Evolutionary conservation across 75 land plant species (phyloP), one percentile per base, ranked within the genome.

Genomic region (Sequoiadendron giganteum): DNA sequence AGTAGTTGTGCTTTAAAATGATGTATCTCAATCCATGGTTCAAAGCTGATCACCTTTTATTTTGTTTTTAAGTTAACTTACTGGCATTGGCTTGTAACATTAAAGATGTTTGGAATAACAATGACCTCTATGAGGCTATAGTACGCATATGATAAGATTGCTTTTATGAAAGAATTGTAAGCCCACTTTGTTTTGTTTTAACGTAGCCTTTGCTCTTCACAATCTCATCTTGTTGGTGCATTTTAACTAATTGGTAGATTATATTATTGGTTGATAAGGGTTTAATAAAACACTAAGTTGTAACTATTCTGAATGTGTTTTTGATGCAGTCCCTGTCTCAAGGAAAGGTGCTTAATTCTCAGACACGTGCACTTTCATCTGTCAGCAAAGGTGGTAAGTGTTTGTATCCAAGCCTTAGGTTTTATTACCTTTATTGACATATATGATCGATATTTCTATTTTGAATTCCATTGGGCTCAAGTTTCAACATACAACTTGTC

Each of bases 361-460:
- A 10, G 11, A 45, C 49, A 1, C 49, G 49, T 43, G 83, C 83
- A 81, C 83, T 81, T 81, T 81, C 83, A 81, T 81, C 83, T 45
- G 83, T 81, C 25, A 81, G 49, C n/a, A 28, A 81, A 81, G 83
- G 83, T 43, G 83, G 49, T 81, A 81, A 45, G 49, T 81, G 48
- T 43, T 81, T 78, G 34, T 18, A 77, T 78, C 15, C 25, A 78
- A 78, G 25, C 8, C 19, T 78, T 15, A 78, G 43, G 81, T 39
- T 78, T 39, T 78, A 81, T 45, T 10, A 25, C 30, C 48, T 80
- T 7, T 80, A 9, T 8, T 81, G 28, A 81, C 40, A 81, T 8
- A 18, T 78, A 80, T 40, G 28, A 25, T 80, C 43, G 2, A 21
- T 80, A 9, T 15, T 32, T 40, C 48, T 42, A 25, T 25, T 43